phyloP scores from a whole-genome alignment of 2,329 filamentous ascomycete genomes.

The Fusarium sp. region DNA sequence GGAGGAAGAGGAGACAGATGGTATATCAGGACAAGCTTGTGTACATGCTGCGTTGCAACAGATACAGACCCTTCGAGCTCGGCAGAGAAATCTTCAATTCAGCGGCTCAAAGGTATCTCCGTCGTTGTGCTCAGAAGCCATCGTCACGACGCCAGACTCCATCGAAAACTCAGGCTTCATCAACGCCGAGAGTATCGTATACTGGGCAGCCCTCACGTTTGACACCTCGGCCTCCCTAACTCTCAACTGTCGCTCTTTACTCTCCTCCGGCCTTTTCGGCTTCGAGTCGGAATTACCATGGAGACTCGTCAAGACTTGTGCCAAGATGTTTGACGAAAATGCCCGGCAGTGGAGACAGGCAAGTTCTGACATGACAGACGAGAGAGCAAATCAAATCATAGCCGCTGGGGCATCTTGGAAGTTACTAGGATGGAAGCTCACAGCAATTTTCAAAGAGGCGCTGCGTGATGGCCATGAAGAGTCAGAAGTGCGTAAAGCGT shows the following conservation, averaged over 20 bases:
- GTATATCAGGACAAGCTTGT: conserved; percentile 56
- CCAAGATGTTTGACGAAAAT: conserved; percentile 50
- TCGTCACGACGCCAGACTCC: conserved; percentile 46
- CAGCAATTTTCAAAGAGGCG: conserved; percentile 52
- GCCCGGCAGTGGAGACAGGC: conserved; percentile 46
- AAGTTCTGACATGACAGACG: conserved; percentile 49
- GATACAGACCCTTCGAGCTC: conserved; percentile 55
- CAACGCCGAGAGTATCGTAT: conserved; percentile 55
- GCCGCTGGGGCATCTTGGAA: conserved; percentile 50
- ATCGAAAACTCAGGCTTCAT: conserved; percentile 53
- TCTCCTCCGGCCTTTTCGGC: conserved; percentile 56
- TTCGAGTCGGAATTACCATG: conserved; percentile 51
- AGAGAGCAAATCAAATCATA: conserved; percentile 51
- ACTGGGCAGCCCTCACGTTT: conserved; percentile 59
- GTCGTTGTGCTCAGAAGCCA: conserved; percentile 35
- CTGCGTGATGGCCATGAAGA: conserved; percentile 52
- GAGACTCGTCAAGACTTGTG: conserved; percentile 48
- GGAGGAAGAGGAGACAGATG: conserved; percentile 58
- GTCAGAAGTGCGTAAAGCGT: conserved; percentile 47
- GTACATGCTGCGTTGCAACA: conserved; percentile 58
- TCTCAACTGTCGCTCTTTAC: conserved; percentile 55
- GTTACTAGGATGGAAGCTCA: conserved; percentile 51
- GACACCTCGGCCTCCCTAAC: conserved; percentile 58
- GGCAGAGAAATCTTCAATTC: conserved; percentile 57
- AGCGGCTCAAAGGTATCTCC: conserved; percentile 57